A percentile compares a stretch with the other conserved stretches of the same genome.
Evolutionary conservation across 148 eudicot genomes (phyloP).

Genomic region (Cornus suecica): DNA sequence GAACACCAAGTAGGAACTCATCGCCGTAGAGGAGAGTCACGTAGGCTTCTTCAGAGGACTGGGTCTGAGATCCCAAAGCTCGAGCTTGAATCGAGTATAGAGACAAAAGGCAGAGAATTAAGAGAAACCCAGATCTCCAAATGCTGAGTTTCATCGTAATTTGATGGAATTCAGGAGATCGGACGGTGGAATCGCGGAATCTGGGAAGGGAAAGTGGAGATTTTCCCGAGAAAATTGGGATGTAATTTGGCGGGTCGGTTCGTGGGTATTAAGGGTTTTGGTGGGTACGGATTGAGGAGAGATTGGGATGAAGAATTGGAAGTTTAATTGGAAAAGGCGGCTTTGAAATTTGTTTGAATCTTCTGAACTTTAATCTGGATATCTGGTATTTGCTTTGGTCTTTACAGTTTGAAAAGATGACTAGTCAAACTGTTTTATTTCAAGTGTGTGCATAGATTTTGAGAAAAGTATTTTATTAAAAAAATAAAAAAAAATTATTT

Average conservation of each 20-base stretch:
- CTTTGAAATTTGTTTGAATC: no score
- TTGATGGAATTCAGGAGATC: background rate
- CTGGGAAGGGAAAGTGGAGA: background rate
- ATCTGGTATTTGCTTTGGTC: no score
- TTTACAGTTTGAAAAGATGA: no score
- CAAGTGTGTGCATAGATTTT: no score
- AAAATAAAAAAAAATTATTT: no score
- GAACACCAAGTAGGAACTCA: constrained; percentile 78
- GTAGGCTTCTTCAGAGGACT: constrained; percentile 59
- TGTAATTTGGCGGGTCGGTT: background rate
- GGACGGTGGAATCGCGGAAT: background rate
- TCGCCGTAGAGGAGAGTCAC: constrained; percentile 87
- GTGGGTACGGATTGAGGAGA: background rate
- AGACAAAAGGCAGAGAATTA: constrained; percentile 23
- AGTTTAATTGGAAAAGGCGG: background rate
- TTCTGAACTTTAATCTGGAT: no score
- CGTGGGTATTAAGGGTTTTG: background rate
- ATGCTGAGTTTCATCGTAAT: constrained; percentile 39
- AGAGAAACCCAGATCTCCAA: constrained; percentile 37
- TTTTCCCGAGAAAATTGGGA: background rate
- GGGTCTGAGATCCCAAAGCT: constrained; percentile 30
- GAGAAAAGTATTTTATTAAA: no score
- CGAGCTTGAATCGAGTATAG: constrained; percentile 20
- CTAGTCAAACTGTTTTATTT: no score
- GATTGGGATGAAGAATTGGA: background rate